phyloP scores from a whole-genome alignment of 192 early-diverging fungal species.

The Ambispora gerdemannii region DNA sequence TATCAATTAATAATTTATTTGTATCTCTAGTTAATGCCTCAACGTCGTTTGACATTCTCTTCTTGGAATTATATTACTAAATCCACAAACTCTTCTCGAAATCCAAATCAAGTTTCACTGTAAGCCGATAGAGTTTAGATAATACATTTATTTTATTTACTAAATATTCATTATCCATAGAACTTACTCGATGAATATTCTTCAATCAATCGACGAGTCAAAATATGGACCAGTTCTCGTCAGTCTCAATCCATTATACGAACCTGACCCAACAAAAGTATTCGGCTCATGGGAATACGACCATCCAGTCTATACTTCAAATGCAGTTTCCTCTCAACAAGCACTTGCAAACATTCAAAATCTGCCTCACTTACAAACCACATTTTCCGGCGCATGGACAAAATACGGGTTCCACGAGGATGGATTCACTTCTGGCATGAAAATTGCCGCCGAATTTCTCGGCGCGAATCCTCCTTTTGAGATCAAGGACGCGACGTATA shows the following conservation, averaged over 20 bases:
- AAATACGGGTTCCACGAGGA: constrained; percentile 70
- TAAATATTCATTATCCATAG: constrained; percentile 44
- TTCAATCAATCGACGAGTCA: constrained; percentile 50
- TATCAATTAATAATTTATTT: neutral
- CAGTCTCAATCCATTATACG: constrained; percentile 55
- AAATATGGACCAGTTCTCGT: constrained; percentile 54
- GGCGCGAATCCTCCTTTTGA: constrained; percentile 45
- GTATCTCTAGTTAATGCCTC: constrained; percentile 51
- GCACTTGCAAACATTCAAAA: constrained; percentile 50
- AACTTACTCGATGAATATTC: constrained; percentile 64
- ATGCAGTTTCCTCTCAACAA: constrained; percentile 49
- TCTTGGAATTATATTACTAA: constrained; percentile 63
- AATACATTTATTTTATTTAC: neutral
- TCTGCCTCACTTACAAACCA: constrained; percentile 32
- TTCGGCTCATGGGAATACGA: constrained; percentile 49
- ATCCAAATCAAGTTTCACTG: constrained; percentile 22
- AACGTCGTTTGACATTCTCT: constrained; percentile 41
- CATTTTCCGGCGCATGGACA: constrained; percentile 61
- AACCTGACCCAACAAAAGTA: constrained; percentile 42
- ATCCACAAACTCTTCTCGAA: constrained; percentile 17
- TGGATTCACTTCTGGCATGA: constrained; percentile 56
- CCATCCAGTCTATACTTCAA: constrained; percentile 47
- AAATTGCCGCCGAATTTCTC: constrained; percentile 44
- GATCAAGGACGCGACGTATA: constrained; percentile 27
- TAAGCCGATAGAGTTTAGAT: neutral